Base-by-base conservation (phyloP, 805 yeast species). In the Yamadazyma ubonensis region DNA sequence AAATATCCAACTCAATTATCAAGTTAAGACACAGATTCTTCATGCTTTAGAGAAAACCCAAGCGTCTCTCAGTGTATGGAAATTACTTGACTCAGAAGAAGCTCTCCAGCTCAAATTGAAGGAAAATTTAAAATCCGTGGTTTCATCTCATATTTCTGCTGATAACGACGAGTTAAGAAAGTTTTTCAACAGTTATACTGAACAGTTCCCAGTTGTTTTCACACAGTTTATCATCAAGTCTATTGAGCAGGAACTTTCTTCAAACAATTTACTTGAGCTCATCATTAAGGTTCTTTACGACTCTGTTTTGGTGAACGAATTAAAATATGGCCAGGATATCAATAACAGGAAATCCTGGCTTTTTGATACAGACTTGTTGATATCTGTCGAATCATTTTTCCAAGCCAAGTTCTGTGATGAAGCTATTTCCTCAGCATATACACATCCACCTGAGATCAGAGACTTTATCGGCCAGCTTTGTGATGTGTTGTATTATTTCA, bases 1-100 rank as follows among this genome's bases (percentile, higher is more conserved):
- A 3, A 81, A 81, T 53, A 78, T 79, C 43, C 53, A 48, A 4
- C 51, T 75, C 4, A 58, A 67, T 15, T 53, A 60, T 6, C 54
- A 52, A 1, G 54, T 73, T 11, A 67, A 76, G 31, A 61, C 77
- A 12, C 43, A 55, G 2, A 51, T 63, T 5, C 51, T 59, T 2
- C 57, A 59, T 19, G 49, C 54, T 14, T 57, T 67, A 39, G 71
- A 67, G 41, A 65, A 63, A 43, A 37, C 52, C 10, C 57, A 68
- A 23, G 77, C 79, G n/a, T 77, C 80, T 8, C 54, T 57, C 39
- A 62, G 60, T 12, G 54, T 80, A 12, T 44, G 38, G 38, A 19
- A 33, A 8, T 11, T 22, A 29, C 12, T 37, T 22, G 44, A 41
- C 21, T 36, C 38, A 2, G 20, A 17, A 22, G 37, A 25, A 15